Percentiles rank a stretch among this genome's conserved stretches.
These are phyloP conservation scores for Rhytidiadelphus loreus DNA, from an alignment of 225 moss, liverwort and hornwort genomes.

Conservation along the genomic window DNA sequence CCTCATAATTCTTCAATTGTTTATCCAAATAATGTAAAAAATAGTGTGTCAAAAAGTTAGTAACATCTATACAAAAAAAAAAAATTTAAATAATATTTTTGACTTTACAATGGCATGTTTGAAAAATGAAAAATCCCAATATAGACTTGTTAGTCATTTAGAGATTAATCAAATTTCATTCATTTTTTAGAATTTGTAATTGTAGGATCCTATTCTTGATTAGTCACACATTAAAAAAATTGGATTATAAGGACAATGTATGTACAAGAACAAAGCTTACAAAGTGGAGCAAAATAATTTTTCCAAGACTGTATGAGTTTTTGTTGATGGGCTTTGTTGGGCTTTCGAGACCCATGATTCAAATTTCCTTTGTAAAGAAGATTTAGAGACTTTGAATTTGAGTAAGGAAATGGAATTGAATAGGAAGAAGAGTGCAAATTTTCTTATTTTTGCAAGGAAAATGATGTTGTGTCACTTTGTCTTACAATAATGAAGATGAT, in stretches of 20 bases:
- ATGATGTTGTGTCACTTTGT: rapidly evolving
- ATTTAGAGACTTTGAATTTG: not conserved
- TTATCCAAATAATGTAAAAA: rapidly evolving
- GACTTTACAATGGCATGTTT: rapidly evolving
- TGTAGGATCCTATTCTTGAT: too few relatives aligned
- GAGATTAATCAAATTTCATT: not conserved
- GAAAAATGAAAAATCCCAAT: not conserved
- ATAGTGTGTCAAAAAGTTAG: not conserved
- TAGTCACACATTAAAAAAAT: rapidly evolving
- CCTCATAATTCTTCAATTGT: not conserved
- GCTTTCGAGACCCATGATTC: not conserved
- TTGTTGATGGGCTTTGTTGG: not conserved
- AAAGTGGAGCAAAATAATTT: not conserved
- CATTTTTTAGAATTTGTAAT: not conserved
- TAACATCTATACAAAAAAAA: too few relatives aligned
- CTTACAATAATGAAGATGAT: not conserved
- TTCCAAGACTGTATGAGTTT: rapidly evolving
- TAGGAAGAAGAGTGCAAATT: not conserved
- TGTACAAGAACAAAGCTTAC: not conserved
- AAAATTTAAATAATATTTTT: too few relatives aligned
- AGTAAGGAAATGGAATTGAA: too few relatives aligned
- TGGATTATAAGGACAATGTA: not conserved
- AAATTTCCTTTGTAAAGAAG: not conserved
- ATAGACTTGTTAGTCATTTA: not conserved
- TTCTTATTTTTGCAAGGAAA: not conserved